Conservation (phyloP, 352 stramenopile genomes). For the Phytophthora crassamura region DNA sequence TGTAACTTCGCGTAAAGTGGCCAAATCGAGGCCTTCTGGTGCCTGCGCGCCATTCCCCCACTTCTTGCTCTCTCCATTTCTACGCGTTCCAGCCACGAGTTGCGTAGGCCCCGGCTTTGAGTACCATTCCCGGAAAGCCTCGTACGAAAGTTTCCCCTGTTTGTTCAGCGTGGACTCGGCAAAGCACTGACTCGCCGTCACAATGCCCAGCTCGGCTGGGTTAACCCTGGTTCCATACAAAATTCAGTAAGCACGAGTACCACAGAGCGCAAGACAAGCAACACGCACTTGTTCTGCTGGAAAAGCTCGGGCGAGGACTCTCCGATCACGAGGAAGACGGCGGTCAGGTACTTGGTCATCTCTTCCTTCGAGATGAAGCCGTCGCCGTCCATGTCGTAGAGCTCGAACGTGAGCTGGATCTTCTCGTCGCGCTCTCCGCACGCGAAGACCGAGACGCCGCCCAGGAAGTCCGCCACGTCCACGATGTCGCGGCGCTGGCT, state of each 20-base stretch:
- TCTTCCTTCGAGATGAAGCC: constrained; percentile 85
- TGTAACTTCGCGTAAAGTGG: constrained; percentile 57
- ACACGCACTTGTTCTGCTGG: constrained; percentile 66
- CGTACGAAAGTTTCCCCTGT: constrained; percentile 78
- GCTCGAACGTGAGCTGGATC: constrained; percentile 83
- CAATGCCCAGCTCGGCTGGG: constrained; percentile 63
- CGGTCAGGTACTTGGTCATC: constrained; percentile 90
- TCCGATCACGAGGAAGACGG: constrained; percentile 84
- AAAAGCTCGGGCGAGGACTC: constrained; percentile 76
- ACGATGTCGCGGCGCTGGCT: constrained; percentile 56
- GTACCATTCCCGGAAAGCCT: constrained; percentile 83
- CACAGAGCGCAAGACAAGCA: no score
- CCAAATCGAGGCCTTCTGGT: constrained; percentile 26
- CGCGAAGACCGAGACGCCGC: constrained; percentile 83
- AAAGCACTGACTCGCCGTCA: constrained; percentile 84
- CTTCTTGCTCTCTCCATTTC: constrained; percentile 6
- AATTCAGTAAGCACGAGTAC: constrained; percentile 1
- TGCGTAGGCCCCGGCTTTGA: constrained; percentile 65
- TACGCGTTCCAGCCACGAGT: constrained; percentile 30
- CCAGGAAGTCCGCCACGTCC: constrained; percentile 84
- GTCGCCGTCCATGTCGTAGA: constrained; percentile 87
- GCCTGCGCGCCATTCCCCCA: constrained; percentile 19
- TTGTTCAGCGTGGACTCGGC: constrained; percentile 64
- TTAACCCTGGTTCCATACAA: constrained; percentile 47
- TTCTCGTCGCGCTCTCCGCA: constrained; percentile 86